Conservation (phyloP, 2,329 filamentous ascomycete species). For the Teratosphaeria destructans region DNA sequence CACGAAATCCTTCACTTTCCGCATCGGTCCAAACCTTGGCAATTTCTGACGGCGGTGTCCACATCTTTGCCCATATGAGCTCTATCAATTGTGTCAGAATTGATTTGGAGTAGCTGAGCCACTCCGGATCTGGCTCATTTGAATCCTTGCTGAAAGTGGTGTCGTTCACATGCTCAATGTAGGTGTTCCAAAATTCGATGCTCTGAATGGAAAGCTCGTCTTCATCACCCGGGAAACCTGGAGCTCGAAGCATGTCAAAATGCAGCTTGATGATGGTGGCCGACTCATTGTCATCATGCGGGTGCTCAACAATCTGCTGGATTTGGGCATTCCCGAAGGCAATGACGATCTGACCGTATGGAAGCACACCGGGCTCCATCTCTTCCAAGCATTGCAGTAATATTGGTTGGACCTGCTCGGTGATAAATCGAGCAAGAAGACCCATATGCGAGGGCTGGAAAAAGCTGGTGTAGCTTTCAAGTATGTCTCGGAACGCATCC, state of each 20-base stretch:
- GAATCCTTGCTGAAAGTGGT: constrained; percentile 44
- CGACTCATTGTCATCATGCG: constrained; percentile 37
- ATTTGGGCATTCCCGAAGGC: constrained; percentile 59
- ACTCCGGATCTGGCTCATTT: constrained; percentile 35
- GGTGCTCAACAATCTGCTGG: constrained; percentile 46
- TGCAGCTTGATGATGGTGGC: constrained; percentile 41
- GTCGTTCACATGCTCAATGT: constrained; percentile 52
- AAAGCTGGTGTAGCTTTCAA: constrained; percentile 55
- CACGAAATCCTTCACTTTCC: constrained; percentile 39
- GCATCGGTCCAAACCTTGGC: constrained; percentile 56
- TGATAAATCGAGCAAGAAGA: constrained; percentile 49
- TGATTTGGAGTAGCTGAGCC: constrained; percentile 49
- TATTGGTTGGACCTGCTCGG: constrained; percentile 34
- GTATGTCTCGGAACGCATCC: constrained; percentile 53
- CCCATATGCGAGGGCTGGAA: constrained; percentile 49
- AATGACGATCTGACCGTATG: constrained; percentile 56
- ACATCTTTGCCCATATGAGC: constrained; percentile 21
- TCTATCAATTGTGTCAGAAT: constrained; percentile 46
- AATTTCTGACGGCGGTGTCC: constrained; percentile 50
- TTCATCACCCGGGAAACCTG: constrained; percentile 59
- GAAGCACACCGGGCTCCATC: constrained; percentile 47
- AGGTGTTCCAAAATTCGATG: constrained; percentile 69
- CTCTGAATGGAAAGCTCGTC: constrained; percentile 65
- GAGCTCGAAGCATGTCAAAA: constrained; percentile 57
- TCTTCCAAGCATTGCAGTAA: constrained; percentile 46